Conservation (phyloP, 257 asterid genomes). For the Ligustrum vulgare region DNA sequence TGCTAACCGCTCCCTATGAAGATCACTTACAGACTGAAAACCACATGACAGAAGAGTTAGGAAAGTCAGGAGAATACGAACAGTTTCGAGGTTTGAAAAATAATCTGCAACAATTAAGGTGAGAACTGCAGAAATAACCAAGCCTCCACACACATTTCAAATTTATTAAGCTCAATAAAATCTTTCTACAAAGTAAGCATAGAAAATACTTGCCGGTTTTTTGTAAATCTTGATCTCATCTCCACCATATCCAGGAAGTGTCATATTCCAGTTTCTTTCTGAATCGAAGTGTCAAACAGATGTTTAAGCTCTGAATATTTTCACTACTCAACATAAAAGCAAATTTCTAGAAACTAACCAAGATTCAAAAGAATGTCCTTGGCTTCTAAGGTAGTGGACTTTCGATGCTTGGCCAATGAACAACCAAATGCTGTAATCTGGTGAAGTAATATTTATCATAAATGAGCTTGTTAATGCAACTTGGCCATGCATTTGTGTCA, state of each 20-base stretch:
- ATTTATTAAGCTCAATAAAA: background rate
- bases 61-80: constrained; percentile 23
- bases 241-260: constrained; percentile 90
- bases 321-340: constrained; percentile 7
- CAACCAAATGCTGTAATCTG: constrained; percentile 86
- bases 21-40: constrained; percentile 63
- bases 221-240: constrained; percentile 82
- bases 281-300: constrained; percentile 24
- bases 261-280: constrained; percentile 91
- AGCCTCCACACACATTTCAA: background rate
- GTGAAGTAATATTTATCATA: constrained; percentile 15
- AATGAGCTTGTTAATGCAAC: background rate
- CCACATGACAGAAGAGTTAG: constrained; percentile 25
- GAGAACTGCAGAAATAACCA: background rate
- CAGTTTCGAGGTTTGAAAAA: background rate
- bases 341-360: constrained; percentile 53
- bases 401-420: constrained; percentile 90
- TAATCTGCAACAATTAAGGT: background rate
- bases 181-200: constrained; percentile 15
- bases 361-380: constrained; percentile 92
- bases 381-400: constrained; percentile 82
- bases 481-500: background rate
- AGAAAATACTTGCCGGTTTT: constrained; percentile 56
- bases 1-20: constrained; percentile 85
- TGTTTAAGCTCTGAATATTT: constrained; percentile 26